phyloP scores from a whole-genome alignment of 495 filamentous ascomycete genomes.

The Penicillium egyptiacum region DNA sequence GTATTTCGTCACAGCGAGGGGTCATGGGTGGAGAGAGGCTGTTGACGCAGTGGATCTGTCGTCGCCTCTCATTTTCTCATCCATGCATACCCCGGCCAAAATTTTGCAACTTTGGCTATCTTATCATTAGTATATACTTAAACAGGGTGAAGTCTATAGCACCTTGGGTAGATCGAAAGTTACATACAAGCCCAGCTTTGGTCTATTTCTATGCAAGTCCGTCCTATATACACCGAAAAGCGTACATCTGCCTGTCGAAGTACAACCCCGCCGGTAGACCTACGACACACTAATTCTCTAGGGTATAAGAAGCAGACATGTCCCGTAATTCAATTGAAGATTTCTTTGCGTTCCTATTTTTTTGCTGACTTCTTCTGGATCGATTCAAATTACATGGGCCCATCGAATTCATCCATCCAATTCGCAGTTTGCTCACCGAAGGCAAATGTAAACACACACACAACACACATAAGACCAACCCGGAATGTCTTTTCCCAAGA shows the following conservation, averaged over 20 bases:
- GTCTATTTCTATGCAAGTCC: not conserved
- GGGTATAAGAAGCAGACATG: constrained; percentile 8
- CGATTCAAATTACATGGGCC: constrained; percentile 42
- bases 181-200: not conserved
- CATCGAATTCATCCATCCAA: constrained; percentile 35
- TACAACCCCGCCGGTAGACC: not conserved
- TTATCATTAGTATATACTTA: constrained; percentile 17
- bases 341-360: constrained; percentile 30
- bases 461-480: constrained; percentile 23
- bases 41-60: not conserved
- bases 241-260: not conserved
- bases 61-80: not conserved
- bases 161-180: not conserved
- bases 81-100: not conserved
- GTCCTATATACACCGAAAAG: not conserved
- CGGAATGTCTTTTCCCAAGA: constrained; percentile 11
- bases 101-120: not conserved
- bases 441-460: constrained; percentile 26
- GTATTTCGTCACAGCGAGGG: not conserved
- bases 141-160: not conserved
- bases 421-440: constrained; percentile 33
- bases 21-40: not conserved
- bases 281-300: not conserved
- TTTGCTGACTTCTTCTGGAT: constrained; percentile 37
- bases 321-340: constrained; percentile 15